Evolutionary conservation across 164 flowering plant species (phyloP).

Genomic region (Malania oleifera): DNA sequence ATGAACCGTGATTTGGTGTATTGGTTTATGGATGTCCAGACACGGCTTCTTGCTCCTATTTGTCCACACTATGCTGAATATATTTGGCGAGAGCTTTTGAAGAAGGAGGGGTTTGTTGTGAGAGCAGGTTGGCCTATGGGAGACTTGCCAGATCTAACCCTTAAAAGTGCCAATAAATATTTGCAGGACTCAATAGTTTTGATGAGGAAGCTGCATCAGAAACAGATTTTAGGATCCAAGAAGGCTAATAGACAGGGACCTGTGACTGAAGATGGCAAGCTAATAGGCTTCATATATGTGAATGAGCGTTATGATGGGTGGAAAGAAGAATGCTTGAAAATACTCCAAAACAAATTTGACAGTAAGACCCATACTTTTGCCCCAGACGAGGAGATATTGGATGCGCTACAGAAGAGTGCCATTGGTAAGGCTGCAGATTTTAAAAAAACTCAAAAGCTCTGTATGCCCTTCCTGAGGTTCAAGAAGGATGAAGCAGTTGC

Average conservation of each 20-base stretch:
- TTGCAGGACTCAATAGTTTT: conserved; percentile 6
- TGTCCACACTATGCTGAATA: conserved; percentile 6
- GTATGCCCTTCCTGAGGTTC: conserved; percentile 9
- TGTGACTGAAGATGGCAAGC: background rate
- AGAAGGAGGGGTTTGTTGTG: conserved; percentile 5
- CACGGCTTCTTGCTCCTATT: conserved; percentile 1
- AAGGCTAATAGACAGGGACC: background rate
- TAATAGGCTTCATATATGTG: conserved; percentile 4
- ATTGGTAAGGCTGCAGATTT: background rate
- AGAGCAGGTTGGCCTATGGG: conserved; percentile 1
- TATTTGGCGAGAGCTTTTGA: conserved; percentile 6
- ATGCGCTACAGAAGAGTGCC: conserved; percentile 2
- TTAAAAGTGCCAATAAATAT: conserved; percentile 6
- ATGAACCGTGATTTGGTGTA: conserved; percentile 7
- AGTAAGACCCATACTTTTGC: background rate
- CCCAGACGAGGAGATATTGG: conserved; percentile 1
- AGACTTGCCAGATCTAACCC: background rate
- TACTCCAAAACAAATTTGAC: conserved; percentile 3
- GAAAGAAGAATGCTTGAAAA: conserved; percentile 4
- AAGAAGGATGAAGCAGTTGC: background rate
- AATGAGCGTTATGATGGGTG: conserved; percentile 8
- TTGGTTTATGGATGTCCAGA: conserved; percentile 8
- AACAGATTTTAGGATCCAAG: background rate
- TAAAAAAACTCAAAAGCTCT: background rate
- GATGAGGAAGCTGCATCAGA: conserved; percentile 6